phyloP scores from a whole-genome alignment of 768 basidiomycete genomes.

The Suillus placidus region DNA sequence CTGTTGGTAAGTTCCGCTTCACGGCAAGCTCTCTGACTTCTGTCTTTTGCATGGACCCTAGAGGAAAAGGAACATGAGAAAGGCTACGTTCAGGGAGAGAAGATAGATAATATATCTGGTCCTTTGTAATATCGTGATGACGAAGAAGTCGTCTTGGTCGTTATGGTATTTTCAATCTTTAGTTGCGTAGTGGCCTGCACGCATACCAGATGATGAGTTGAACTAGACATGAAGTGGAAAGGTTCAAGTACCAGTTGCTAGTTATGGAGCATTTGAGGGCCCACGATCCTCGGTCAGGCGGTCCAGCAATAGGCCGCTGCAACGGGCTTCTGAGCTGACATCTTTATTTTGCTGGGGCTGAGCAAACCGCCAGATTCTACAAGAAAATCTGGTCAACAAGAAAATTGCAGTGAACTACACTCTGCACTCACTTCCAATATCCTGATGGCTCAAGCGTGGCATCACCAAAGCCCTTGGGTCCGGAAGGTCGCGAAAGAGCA shows the following conservation, averaged over 20 bases:
- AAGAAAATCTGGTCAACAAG: too few relatives aligned
- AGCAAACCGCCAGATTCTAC: too few relatives aligned
- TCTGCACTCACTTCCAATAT: too few relatives aligned
- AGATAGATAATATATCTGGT: constrained; percentile 91
- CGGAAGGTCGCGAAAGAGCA: too few relatives aligned
- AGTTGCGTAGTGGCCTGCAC: constrained; percentile 84
- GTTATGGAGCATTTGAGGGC: constrained; percentile 50
- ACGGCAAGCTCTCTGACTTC: constrained; percentile 75
- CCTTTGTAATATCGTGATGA: constrained; percentile 64
- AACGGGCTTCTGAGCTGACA: too few relatives aligned
- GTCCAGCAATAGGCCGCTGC: constrained; percentile 70
- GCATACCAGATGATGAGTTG: constrained; percentile 2
- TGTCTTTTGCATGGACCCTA: constrained; percentile 65
- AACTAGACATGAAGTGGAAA: not conserved
- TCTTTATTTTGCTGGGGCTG: too few relatives aligned
- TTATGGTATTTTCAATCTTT: constrained; percentile 50
- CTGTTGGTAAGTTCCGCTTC: constrained; percentile 65
- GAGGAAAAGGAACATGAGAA: constrained; percentile 74
- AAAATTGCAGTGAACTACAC: too few relatives aligned
- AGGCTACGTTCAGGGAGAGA: constrained; percentile 71
- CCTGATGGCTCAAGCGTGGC: too few relatives aligned
- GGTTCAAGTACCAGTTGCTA: constrained; percentile 70
- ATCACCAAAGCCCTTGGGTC: too few relatives aligned
- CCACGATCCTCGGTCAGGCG: constrained; percentile 44
- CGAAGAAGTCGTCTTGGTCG: constrained; percentile 49